Base-by-base conservation (phyloP, 2,329 filamentous ascomycete species). In the Hymenoscyphus fructigenus region DNA sequence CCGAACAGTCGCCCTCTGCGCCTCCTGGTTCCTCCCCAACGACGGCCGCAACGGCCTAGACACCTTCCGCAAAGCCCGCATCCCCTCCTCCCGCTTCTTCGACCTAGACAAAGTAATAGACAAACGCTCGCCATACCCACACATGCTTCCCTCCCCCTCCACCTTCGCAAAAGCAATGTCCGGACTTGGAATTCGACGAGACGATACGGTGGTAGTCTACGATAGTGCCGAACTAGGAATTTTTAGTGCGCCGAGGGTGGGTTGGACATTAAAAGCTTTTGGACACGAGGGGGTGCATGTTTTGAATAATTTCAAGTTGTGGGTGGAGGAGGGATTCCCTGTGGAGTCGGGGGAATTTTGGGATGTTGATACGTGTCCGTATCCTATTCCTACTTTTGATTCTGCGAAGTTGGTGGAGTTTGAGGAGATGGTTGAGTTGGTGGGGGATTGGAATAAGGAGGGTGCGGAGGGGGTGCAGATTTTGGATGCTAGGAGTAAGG, bases 21-120 rank as follows among this genome's bases (percentile, higher is more conserved):
- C 93, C 57, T 86, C 92, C 28, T 99, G 95, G 95, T 99, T 97
- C 76, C 86, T 99, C 68, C 95, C 95, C 68, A 98, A 97, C 77
- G 94, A 97, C 71, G 86, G 86, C 62, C 89, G 93, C 67, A 91
- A 86, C 58, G 95, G 95, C 62, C 87, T 91, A 71, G 84, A 95
- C 69, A 87, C 89, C 55, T 99, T 94, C 82, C 86, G 88, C 70
- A 85, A 92, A 75, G 86, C 88, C 75, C 91, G 92, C 73, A 95
- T 99, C 68, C 94, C 93, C 26, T 88, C 89, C 74, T 90, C 95
- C 1, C 91, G 93, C 36, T 99, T 98, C 85, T 99, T 99, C 78
- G 93, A 99, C 78, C 84, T 99, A 62, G 95, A 99, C 79, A 92
- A 88, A 73, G 86, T 97, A 75, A 92, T 95, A 74, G 93, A 99